A percentile compares a stretch with the other conserved stretches of the same genome.
Conservation (phyloP, 371 early-diverging fungal genomes). For the Capillidium heterosporum region DNA sequence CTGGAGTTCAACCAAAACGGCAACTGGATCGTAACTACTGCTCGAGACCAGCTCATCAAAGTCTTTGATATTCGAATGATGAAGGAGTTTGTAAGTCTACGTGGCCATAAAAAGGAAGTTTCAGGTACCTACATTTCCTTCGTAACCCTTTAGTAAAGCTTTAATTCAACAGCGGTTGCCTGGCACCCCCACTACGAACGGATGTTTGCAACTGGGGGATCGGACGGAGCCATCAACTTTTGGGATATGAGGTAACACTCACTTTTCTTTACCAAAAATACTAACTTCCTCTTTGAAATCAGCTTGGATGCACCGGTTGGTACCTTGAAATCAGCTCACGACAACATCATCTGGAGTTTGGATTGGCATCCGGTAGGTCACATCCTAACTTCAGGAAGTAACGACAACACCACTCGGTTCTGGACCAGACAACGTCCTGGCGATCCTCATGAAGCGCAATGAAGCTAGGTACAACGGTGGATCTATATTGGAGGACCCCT, state of each 20-base stretch:
- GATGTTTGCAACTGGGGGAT: conserved; percentile 86
- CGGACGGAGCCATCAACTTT: conserved; percentile 83
- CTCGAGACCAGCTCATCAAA: conserved; percentile 90
- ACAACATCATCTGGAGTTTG: conserved; percentile 90
- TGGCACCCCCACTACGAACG: conserved; percentile 95
- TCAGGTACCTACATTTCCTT: conserved; percentile 72
- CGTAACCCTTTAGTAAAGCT: too few species aligned
- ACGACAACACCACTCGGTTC: conserved; percentile 96
- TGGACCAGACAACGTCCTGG: conserved; percentile 96
- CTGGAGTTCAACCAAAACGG: conserved; percentile 95
- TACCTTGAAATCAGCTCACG: conserved; percentile 80
- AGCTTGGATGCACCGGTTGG: conserved; percentile 45
- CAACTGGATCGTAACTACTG: conserved; percentile 89
- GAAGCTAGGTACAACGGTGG: background rate
- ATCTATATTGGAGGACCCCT: background rate
- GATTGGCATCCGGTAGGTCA: conserved; percentile 99
- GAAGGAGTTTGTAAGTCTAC: conserved; percentile 83
- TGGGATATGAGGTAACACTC: conserved; percentile 73
- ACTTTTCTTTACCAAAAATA: background rate
- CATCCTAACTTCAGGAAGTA: conserved; percentile 89
- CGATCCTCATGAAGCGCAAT: conserved; percentile 20
- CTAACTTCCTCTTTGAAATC: background rate
- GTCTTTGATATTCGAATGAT: conserved; percentile 93
- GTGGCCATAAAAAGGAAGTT: conserved; percentile 90
- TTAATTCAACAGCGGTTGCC: conserved; percentile 39